Evolutionary conservation across 75 land plant genomes (phyloP).

Genomic region (Sequoia sempervirens): DNA sequence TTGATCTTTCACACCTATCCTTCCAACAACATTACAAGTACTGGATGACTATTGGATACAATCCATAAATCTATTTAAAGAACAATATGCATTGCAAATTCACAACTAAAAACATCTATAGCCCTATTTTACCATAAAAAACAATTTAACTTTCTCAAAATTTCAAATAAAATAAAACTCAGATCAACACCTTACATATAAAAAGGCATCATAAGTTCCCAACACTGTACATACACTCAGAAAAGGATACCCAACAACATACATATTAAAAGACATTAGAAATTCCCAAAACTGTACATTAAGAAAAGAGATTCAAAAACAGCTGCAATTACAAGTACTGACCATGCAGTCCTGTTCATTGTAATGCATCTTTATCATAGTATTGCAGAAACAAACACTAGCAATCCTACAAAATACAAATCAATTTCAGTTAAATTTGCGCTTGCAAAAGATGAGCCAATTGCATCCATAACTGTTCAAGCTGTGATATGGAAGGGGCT

Average conservation of each 20-base stretch:
- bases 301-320: background rate
- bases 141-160: background rate
- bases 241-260: background rate
- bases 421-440: background rate
- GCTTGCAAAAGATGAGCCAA: background rate
- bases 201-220: background rate
- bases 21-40: background rate
- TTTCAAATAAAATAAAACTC: background rate
- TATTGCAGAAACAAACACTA: background rate
- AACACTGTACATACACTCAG: background rate
- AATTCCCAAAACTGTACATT: background rate
- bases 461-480: background rate
- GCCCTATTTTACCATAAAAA: background rate
- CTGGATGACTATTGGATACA: too few species aligned
- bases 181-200: background rate
- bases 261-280: background rate
- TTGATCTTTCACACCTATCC: background rate
- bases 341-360: background rate
- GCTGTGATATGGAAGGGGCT: background rate
- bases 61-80: too few species aligned
- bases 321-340: background rate
- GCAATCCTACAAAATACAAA: background rate
- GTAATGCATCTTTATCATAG: background rate
- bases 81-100: background rate
- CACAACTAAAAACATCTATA: background rate